Evolutionary conservation across 805 yeast species (phyloP).

Genomic region (Nakazawaea holstii): DNA sequence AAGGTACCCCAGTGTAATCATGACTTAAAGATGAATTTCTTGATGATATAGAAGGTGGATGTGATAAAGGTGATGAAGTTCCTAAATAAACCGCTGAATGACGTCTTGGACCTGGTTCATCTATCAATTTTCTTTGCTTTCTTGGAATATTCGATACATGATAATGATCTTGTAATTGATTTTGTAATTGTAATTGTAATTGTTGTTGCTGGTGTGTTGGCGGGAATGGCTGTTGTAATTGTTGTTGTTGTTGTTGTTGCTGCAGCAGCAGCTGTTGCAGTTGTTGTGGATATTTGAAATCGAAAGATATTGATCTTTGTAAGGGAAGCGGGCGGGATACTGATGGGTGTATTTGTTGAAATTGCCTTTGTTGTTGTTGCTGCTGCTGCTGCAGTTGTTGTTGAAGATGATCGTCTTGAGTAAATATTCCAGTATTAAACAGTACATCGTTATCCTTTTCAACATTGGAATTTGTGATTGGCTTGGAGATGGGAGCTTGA

Average conservation of each 20-base stretch:
- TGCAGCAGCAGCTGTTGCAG: not conserved
- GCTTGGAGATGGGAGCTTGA: conserved; percentile 7
- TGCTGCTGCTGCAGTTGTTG: conserved; percentile 12
- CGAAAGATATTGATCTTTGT: conserved; percentile 7
- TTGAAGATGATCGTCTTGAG: conserved; percentile 7
- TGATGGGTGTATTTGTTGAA: conserved; percentile 5
- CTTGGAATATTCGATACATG: conserved; percentile 18
- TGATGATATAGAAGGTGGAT: conserved; percentile 19
- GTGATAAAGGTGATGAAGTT: conserved; percentile 24
- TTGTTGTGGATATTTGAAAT: conserved; percentile 6
- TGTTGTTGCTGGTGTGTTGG: not conserved
- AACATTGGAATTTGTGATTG: not conserved
- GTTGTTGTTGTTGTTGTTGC: not conserved
- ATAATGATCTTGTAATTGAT: not conserved
- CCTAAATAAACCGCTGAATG: conserved; percentile 6
- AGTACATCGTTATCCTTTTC: conserved; percentile 1
- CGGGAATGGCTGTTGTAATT: not conserved
- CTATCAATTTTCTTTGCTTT: conserved; percentile 10
- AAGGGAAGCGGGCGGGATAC: conserved; percentile 9
- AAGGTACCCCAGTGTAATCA: conserved; percentile 23
- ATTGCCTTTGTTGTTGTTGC: conserved; percentile 1
- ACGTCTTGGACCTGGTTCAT: conserved; percentile 9
- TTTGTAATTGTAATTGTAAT: not conserved
- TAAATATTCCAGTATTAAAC: conserved; percentile 15
- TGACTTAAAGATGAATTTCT: conserved; percentile 26